Evolutionary conservation across 2,329 filamentous ascomycete species (phyloP).

Genomic region (Chaetomium sp.): DNA sequence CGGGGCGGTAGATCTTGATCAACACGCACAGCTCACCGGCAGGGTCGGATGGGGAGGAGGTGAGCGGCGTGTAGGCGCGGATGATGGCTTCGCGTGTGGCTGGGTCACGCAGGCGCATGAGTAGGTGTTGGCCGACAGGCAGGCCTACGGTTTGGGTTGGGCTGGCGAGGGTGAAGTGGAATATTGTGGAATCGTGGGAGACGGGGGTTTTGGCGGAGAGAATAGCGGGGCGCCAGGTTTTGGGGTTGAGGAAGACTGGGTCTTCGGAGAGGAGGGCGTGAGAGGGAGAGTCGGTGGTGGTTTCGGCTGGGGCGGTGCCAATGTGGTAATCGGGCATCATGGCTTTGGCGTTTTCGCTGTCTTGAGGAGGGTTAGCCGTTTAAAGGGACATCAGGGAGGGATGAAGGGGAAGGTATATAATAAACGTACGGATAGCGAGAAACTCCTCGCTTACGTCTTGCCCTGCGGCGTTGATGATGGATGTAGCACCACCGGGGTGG

Average conservation of each 20-base stretch:
- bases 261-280: slow-evolving; percentile 21
- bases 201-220: slow-evolving; percentile 63
- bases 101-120: slow-evolving; percentile 73
- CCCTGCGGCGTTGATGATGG: slow-evolving; percentile 76
- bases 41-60: slow-evolving; percentile 48
- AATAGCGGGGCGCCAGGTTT: slow-evolving; percentile 65
- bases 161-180: slow-evolving; percentile 73
- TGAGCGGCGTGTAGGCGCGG: slow-evolving; percentile 76
- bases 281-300: slow-evolving; percentile 39
- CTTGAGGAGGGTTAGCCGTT: slow-evolving; percentile 37
- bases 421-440: slow-evolving; percentile 73
- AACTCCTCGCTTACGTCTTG: slow-evolving; percentile 84
- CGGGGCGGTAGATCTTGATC: slow-evolving; percentile 64
- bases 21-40: slow-evolving; percentile 61
- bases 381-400: background rate
- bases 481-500: slow-evolving; percentile 81
- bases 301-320: slow-evolving; percentile 59
- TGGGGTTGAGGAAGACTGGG: slow-evolving; percentile 60
- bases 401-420: background rate
- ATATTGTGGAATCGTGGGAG: slow-evolving; percentile 73
- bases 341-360: slow-evolving; percentile 82
- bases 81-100: slow-evolving; percentile 67
- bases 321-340: slow-evolving; percentile 88
- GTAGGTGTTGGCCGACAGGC: slow-evolving; percentile 78
- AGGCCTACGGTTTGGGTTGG: slow-evolving; percentile 64